A percentile compares a stretch with the other conserved stretches of the same genome.
These are phyloP conservation scores for Linum lewisii DNA, from an alignment of 345 rosid genomes.

Conservation along the genomic window DNA sequence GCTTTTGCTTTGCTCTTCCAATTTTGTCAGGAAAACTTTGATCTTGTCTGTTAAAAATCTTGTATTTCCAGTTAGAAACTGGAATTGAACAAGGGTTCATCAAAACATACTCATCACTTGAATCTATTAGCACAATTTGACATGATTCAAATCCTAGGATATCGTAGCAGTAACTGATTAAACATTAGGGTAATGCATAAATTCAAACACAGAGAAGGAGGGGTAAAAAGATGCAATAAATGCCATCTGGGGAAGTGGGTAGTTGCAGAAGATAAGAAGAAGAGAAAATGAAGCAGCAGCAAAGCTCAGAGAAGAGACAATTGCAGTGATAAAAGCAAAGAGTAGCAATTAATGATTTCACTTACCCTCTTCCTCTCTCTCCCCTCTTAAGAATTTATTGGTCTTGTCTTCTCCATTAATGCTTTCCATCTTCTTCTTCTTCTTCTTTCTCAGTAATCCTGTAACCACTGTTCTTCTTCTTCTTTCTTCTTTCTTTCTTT, in stretches of 20 bases:
- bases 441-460: constrained; percentile 17
- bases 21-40: not conserved
- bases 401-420: constrained; percentile 54
- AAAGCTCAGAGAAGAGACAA: constrained; percentile 29
- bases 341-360: constrained; percentile 22
- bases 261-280: constrained; percentile 23
- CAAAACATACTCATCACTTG: too few relatives aligned
- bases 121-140: too few relatives aligned
- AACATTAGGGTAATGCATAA: too few relatives aligned
- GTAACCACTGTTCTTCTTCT: too few relatives aligned
- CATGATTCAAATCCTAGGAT: too few relatives aligned
- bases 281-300: constrained; percentile 11
- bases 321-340: constrained; percentile 40
- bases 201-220: too few relatives aligned
- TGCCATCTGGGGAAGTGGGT: constrained; percentile 33
- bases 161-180: too few relatives aligned
- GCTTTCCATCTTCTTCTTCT: constrained; percentile 20
- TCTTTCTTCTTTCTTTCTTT: too few relatives aligned
- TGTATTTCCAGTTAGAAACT: not conserved
- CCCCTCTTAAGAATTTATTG: constrained; percentile 37
- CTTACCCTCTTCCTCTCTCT: constrained; percentile 16
- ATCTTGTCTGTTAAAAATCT: constrained; percentile 12
- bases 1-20: constrained; percentile 7
- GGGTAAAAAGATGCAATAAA: constrained; percentile 29
- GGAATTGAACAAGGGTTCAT: too few relatives aligned